phyloP scores from a whole-genome alignment of 225 moss, liverwort and hornwort genomes.

The Lunularia cruciata region DNA sequence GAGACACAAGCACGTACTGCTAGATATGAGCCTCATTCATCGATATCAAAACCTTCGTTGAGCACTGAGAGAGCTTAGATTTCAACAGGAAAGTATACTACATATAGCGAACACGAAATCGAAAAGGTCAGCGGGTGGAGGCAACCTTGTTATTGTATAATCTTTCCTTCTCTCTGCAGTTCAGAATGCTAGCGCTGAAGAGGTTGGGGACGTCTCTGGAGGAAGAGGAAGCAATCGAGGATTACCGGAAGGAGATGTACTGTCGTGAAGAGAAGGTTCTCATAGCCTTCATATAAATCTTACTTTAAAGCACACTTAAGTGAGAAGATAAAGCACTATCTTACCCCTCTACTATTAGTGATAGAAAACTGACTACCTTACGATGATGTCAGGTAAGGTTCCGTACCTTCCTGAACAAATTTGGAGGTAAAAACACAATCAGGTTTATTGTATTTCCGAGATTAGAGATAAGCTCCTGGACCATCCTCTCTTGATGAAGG shows the following conservation, averaged over 20 bases:
- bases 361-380: too few relatives aligned
- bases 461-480: background rate
- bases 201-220: slow-evolving; percentile 53
- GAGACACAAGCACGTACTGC: too few relatives aligned
- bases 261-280: slow-evolving; percentile 50
- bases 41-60: background rate
- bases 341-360: too few relatives aligned
- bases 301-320: too few relatives aligned
- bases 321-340: too few relatives aligned
- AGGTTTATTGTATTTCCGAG: too few relatives aligned
- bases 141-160: background rate
- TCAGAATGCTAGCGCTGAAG: slow-evolving; percentile 44
- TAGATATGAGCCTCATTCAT: too few relatives aligned
- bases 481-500: slow-evolving; percentile 11
- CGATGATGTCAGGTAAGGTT: too few relatives aligned
- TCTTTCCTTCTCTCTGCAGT: slow-evolving; percentile 26
- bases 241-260: slow-evolving; percentile 42
- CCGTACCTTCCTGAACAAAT: too few relatives aligned
- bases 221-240: slow-evolving; percentile 57
- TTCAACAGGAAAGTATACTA: background rate
- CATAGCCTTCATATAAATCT: too few relatives aligned
- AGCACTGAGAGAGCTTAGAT: background rate
- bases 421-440: too few relatives aligned
- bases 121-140: too few relatives aligned
- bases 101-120: background rate